Evolutionary conservation across 2,329 filamentous ascomycete genomes (phyloP).

Genomic region (Apiospora saccharicola): DNA sequence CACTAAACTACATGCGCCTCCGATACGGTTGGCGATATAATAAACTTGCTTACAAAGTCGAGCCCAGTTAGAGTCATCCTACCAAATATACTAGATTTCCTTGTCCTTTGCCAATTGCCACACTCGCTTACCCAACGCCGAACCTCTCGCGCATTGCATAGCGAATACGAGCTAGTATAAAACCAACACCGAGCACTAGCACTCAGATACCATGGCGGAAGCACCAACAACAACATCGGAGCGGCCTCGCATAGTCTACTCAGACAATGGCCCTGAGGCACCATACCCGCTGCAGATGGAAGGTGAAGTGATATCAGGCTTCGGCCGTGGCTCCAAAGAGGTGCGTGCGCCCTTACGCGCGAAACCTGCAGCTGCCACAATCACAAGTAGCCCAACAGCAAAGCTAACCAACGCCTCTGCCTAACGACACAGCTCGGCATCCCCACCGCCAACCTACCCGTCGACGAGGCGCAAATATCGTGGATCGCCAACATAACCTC

Average conservation of each 20-base stretch:
- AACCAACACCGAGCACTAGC: not conserved
- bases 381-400: not conserved
- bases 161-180: not conserved
- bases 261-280: conserved; percentile 73
- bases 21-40: not conserved
- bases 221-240: not conserved
- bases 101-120: not conserved
- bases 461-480: conserved; percentile 66
- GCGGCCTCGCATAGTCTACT: conserved; percentile 76
- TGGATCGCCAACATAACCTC: conserved; percentile 72
- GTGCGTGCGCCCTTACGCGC: conserved; percentile 51
- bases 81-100: not conserved
- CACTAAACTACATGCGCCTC: conserved; percentile 11
- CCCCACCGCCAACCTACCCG: conserved; percentile 91
- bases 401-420: conserved; percentile 23
- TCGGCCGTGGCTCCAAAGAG: conserved; percentile 93
- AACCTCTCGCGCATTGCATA: not conserved
- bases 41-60: not conserved
- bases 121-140: not conserved
- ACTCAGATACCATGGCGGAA: conserved; percentile 6
- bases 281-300: conserved; percentile 87
- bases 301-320: conserved; percentile 89
- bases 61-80: not conserved
- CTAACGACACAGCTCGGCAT: conserved; percentile 77
- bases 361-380: conserved; percentile 21